Evolutionary conservation across 1,284 basidiomycete genomes (phyloP).

Genomic region (Hypsizygus ulmarius): DNA sequence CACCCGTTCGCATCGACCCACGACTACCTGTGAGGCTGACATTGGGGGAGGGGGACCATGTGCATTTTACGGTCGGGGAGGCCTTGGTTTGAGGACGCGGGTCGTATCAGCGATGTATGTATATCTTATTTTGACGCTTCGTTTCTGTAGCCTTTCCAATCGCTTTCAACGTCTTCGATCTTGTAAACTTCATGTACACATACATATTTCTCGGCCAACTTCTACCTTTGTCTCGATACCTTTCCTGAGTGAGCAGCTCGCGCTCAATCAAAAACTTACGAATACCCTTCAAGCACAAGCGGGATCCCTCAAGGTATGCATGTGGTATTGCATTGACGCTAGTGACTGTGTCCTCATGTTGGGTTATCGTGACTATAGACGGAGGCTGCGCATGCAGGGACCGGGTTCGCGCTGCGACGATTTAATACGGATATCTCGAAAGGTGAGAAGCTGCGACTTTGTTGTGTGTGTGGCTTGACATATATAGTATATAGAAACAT

Average conservation of each 20-base stretch:
- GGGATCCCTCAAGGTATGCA: conserved; percentile 72
- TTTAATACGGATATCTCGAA: conserved; percentile 94
- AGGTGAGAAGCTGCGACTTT: conserved; percentile 44
- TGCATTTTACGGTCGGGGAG: conserved; percentile 75
- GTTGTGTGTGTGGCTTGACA: conserved; percentile 8
- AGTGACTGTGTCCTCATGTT: conserved; percentile 11
- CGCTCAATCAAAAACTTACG: conserved; percentile 81
- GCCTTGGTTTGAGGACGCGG: conserved; percentile 36
- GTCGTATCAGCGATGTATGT: conserved; percentile 3
- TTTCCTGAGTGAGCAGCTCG: conserved; percentile 77
- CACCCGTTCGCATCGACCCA: conserved; percentile 75
- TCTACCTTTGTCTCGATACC: too few species aligned
- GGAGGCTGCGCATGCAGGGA: conserved; percentile 75
- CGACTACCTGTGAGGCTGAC: conserved; percentile 71
- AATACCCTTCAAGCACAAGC: conserved; percentile 73
- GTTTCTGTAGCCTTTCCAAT: conserved; percentile 7
- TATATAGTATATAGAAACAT: conserved; percentile 63
- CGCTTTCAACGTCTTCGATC: conserved; percentile 3
- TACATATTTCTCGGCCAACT: background rate
- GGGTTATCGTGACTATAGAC: conserved; percentile 44
- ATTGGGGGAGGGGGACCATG: conserved; percentile 74
- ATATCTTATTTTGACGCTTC: conserved; percentile 3
- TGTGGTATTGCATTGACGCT: conserved; percentile 5
- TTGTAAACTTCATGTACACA: conserved; percentile 1
- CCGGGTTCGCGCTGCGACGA: conserved; percentile 81